phyloP scores from a whole-genome alignment of 306 rosid species.

The Gynostemma pentaphyllum region DNA sequence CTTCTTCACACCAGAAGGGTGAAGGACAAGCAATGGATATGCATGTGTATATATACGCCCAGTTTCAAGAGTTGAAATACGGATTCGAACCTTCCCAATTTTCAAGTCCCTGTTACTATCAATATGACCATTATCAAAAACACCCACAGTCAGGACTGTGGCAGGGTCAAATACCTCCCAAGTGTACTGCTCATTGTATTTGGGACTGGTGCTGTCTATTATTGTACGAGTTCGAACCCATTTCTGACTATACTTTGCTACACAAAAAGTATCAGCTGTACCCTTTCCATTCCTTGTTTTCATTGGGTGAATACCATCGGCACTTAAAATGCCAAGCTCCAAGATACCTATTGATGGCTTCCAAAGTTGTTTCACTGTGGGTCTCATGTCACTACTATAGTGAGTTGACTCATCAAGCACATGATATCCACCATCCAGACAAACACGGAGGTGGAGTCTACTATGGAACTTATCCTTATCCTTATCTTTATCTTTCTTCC shows the following conservation, averaged over 20 bases:
- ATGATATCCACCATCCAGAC: conserved; percentile 92
- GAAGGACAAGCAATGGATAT: conserved; percentile 61
- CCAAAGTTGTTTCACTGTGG: conserved; percentile 60
- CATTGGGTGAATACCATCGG: conserved; percentile 52
- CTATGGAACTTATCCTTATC: conserved; percentile 43
- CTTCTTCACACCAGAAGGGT: conserved; percentile 76
- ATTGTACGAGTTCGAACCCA: conserved; percentile 92
- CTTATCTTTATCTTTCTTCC: conserved; percentile 38
- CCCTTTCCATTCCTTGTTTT: conserved; percentile 70
- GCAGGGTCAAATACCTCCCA: conserved; percentile 92
- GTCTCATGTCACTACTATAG: conserved; percentile 84
- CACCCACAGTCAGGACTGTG: conserved; percentile 80
- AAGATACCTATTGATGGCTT: conserved; percentile 64
- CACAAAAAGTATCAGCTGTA: conserved; percentile 62
- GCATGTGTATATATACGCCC: conserved; percentile 69
- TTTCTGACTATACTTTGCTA: conserved; percentile 83
- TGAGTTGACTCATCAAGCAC: conserved; percentile 85
- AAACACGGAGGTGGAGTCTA: conserved; percentile 42
- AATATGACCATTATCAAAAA: conserved; percentile 59
- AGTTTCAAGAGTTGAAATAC: conserved; percentile 76
- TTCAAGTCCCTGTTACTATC: conserved; percentile 41
- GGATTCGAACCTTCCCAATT: conserved; percentile 79
- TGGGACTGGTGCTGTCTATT: conserved; percentile 46
- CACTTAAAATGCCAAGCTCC: conserved; percentile 75
- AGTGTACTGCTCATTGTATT: conserved; percentile 83